These are phyloP conservation scores for Albophoma yamanashiensis DNA, from an alignment of 2,329 filamentous ascomycete genomes.

Conservation along the genomic window DNA sequence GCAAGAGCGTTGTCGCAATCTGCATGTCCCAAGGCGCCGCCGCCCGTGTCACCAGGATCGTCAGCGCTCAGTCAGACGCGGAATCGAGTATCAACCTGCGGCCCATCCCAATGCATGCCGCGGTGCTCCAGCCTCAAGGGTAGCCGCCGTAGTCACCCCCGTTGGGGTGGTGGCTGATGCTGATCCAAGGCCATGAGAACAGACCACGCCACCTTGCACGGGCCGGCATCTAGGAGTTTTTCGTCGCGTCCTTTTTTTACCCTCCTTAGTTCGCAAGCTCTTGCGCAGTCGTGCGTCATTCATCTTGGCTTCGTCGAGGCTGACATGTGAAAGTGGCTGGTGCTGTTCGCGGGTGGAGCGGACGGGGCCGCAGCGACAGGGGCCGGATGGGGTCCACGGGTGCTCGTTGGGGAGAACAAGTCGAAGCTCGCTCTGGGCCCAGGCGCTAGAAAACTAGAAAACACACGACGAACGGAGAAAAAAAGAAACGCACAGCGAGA, in stretches of 20 bases:
- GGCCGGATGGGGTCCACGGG: neutral
- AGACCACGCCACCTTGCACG: neutral
- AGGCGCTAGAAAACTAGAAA: neutral
- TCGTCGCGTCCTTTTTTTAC: neutral
- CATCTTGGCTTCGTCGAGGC: neutral
- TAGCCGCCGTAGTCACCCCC: neutral
- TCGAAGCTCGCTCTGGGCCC: neutral
- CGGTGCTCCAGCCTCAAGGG: neutral
- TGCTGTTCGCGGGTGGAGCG: neutral
- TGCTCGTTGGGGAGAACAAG: no score
- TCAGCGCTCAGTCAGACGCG: neutral
- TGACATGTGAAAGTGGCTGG: constrained; percentile 23
- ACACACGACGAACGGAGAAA: neutral
- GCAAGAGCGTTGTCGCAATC: neutral
- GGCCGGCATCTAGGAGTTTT: neutral
- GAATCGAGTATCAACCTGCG: neutral
- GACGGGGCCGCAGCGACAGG: neutral
- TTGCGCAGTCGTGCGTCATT: neutral
- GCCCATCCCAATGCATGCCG: neutral
- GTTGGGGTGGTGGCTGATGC: neutral
- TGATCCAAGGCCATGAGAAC: neutral
- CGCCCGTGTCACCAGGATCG: neutral
- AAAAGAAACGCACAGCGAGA: neutral
- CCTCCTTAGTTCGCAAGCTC: neutral
- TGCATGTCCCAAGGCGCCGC: neutral